Percentiles rank a stretch among this genome's conserved stretches.
phyloP scores from a whole-genome alignment of 108 stramenopile species.

The Pseudonitzschia delicatissima region DNA sequence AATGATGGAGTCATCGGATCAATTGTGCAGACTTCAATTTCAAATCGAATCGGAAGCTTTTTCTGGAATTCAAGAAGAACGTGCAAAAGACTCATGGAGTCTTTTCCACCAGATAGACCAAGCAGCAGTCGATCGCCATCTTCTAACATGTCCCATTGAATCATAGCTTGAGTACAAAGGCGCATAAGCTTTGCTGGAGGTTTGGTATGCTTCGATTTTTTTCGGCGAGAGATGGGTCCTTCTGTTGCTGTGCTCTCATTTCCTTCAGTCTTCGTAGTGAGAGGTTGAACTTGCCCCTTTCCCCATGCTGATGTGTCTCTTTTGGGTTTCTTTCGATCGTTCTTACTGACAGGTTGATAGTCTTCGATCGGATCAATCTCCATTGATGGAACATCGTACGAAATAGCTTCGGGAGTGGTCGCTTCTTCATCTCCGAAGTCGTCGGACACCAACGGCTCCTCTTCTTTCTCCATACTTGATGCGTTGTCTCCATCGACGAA shows the following conservation, averaged over 20 bases:
- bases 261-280: background rate
- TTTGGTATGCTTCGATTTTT: conserved; percentile 56
- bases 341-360: conserved; percentile 31
- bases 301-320: conserved; percentile 69
- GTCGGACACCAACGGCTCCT: background rate
- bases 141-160: conserved; percentile 85
- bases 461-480: background rate
- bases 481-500: conserved; percentile 23
- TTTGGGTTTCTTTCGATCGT: conserved; percentile 75
- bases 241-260: background rate
- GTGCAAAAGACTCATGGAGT: conserved; percentile 93
- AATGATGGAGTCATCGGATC: conserved; percentile 97
- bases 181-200: conserved; percentile 88
- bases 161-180: conserved; percentile 81
- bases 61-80: conserved; percentile 87
- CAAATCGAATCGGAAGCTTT: conserved; percentile 88
- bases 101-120: conserved; percentile 97
- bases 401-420: background rate
- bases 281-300: conserved; percentile 33
- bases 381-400: background rate
- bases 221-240: conserved; percentile 1
- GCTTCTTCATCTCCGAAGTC: conserved; percentile 15
- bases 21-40: conserved; percentile 92
- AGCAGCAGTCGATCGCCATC: conserved; percentile 93
- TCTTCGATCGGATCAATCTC: conserved; percentile 9